These are phyloP conservation scores for Porcisia deanei DNA, from an alignment of 208 protist genomes.

Conservation along the genomic window DNA sequence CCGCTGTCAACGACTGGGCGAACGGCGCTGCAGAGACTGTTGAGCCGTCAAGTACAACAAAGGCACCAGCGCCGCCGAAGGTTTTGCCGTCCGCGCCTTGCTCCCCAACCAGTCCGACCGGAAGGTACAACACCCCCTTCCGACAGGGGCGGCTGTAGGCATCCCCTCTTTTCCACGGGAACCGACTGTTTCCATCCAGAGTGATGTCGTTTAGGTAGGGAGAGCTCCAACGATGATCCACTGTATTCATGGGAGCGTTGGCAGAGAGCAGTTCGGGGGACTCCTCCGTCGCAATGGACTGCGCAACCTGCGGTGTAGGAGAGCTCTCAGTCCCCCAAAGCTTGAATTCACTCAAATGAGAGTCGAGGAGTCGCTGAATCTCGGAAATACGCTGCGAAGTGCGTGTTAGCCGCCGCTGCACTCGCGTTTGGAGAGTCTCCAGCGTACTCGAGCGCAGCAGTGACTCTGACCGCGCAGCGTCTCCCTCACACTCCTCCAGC, in stretches of 20 bases:
- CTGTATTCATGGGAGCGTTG: conserved; percentile 5
- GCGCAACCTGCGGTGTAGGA: neutral
- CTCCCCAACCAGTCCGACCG: conserved; percentile 11
- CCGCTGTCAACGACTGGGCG: neutral
- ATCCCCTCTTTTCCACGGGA: neutral
- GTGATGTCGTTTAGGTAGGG: conserved; percentile 29
- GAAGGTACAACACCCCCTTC: conserved; percentile 14
- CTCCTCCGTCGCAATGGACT: conserved; percentile 4
- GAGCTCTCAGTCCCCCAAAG: conserved; percentile 3
- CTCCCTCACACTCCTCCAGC: neutral
- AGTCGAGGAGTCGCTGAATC: conserved; percentile 33
- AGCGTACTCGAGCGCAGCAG: neutral
- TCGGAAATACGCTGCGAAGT: conserved; percentile 38
- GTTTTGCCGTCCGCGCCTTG: conserved; percentile 13
- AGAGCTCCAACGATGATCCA: conserved; percentile 21
- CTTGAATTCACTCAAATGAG: conserved; percentile 8
- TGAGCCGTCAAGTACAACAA: conserved; percentile 21
- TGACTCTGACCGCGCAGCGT: neutral
- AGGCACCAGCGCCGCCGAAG: conserved; percentile 12
- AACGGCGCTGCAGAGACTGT: conserved; percentile 19
- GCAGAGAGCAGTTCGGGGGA: conserved; percentile 7
- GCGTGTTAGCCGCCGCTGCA: conserved; percentile 23
- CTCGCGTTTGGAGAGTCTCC: conserved; percentile 13
- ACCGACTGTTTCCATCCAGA: conserved; percentile 2
- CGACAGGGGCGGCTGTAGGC: neutral